A percentile compares a stretch with the other conserved stretches of the same genome.
Evolutionary conservation across 2,329 filamentous ascomycete species (phyloP).

Genomic region (Neurospora sp.): DNA sequence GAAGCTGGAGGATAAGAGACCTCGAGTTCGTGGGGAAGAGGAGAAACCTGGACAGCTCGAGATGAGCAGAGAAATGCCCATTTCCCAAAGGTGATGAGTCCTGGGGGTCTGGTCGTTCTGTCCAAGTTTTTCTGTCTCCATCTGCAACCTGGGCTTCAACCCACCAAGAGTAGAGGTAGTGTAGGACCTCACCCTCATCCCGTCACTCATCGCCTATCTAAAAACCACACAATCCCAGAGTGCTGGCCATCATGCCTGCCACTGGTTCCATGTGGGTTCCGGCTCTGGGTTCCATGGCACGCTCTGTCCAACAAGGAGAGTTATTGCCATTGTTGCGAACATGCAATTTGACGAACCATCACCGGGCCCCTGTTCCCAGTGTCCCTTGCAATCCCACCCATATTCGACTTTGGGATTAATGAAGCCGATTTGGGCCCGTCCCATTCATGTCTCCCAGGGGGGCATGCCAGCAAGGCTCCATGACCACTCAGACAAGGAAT

Average conservation of each 20-base stretch:
- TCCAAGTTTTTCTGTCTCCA: not conserved
- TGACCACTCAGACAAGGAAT: not conserved
- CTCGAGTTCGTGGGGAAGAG: not conserved
- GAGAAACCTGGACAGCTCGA: not conserved
- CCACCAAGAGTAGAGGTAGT: not conserved
- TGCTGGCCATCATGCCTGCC: not conserved
- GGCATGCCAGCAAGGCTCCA: conserved; percentile 8
- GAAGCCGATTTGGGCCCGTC: conserved; percentile 13
- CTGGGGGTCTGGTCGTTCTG: not conserved
- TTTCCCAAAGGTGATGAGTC: not conserved
- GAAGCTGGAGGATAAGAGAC: not conserved
- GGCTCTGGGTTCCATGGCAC: conserved; percentile 2
- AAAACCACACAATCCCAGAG: not conserved
- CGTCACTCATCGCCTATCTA: not conserved
- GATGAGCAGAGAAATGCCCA: not conserved
- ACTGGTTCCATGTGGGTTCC: not conserved
- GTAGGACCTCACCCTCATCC: too few relatives aligned
- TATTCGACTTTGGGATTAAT: conserved; percentile 7
- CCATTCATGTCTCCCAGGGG: conserved; percentile 3
- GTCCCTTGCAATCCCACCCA: conserved; percentile 12
- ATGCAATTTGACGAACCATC: conserved; percentile 20
- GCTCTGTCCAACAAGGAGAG: conserved; percentile 7
- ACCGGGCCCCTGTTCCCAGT: conserved; percentile 12
- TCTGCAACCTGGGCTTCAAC: not conserved
- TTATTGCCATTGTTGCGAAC: conserved; percentile 12